Conservation (phyloP, 768 basidiomycete species). For the Rhodocollybia butyracea region DNA sequence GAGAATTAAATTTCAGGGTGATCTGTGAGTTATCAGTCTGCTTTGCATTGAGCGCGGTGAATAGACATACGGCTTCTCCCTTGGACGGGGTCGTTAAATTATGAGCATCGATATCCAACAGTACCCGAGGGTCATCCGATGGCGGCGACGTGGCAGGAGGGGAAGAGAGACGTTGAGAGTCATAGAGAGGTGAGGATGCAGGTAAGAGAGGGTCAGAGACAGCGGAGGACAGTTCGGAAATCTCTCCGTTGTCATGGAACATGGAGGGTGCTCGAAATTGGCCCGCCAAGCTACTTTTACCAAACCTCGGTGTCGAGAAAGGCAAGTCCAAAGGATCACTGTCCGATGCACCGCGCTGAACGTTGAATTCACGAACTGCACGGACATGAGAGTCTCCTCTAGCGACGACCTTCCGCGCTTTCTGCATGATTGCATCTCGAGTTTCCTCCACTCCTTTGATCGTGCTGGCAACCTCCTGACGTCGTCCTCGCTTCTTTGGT, state of each 20-base stretch:
- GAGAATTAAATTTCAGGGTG: neutral
- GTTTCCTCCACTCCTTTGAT: slow-evolving; percentile 46
- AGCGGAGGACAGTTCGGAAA: neutral
- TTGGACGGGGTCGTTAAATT: slow-evolving; percentile 10
- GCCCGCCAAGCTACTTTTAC: neutral
- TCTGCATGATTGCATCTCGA: slow-evolving; percentile 35
- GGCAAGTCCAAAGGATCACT: slow-evolving; percentile 12
- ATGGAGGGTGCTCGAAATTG: neutral
- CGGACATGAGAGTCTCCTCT: neutral
- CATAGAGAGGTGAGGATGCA: neutral
- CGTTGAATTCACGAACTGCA: neutral
- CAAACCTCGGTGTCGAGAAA: slow-evolving; percentile 22
- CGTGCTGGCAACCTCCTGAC: slow-evolving; percentile 33
- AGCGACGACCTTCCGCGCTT: slow-evolving; percentile 6
- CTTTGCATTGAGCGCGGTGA: neutral
- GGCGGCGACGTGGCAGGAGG: neutral
- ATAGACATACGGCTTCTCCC: neutral
- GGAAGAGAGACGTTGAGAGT: neutral
- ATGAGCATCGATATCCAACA: slow-evolving; percentile 1
- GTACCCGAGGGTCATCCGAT: neutral
- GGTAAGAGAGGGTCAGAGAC: neutral
- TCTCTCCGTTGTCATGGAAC: neutral
- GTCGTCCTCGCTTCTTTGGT: slow-evolving; percentile 45
- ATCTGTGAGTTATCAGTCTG: slow-evolving; percentile 34
- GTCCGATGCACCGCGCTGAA: neutral